Conservation (phyloP, 179 eudicot genomes). For the Sideroxylon spinosum region DNA sequence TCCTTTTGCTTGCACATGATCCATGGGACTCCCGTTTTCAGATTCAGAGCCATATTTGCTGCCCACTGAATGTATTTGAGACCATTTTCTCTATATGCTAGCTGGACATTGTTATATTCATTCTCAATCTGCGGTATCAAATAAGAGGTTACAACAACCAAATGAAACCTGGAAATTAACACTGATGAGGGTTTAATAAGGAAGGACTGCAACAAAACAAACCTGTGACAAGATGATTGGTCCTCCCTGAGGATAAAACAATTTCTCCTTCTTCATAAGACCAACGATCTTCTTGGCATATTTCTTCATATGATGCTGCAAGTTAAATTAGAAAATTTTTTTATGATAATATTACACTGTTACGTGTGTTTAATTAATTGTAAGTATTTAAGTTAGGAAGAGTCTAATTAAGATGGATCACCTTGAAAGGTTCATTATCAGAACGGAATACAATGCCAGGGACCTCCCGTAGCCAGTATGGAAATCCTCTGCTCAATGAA, state of each 20-base stretch:
- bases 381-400: no score
- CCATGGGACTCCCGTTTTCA: slow-evolving; percentile 78
- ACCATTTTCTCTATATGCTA: slow-evolving; percentile 50
- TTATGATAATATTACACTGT: neutral
- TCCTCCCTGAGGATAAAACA: slow-evolving; percentile 83
- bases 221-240: slow-evolving; percentile 90
- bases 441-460: slow-evolving; percentile 61
- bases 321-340: neutral
- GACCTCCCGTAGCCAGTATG: slow-evolving; percentile 79
- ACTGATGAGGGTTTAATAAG: neutral
- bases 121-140: slow-evolving; percentile 62
- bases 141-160: neutral
- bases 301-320: slow-evolving; percentile 59
- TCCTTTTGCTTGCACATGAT: slow-evolving; percentile 91
- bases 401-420: slow-evolving; percentile 13
- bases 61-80: slow-evolving; percentile 68
- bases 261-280: slow-evolving; percentile 59
- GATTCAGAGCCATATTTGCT: slow-evolving; percentile 54
- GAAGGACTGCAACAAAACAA: neutral
- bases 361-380: no score
- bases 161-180: neutral
- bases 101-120: slow-evolving; percentile 71
- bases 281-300: slow-evolving; percentile 45
- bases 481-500: slow-evolving; percentile 68
- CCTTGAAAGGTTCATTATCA: slow-evolving; percentile 76